A percentile compares a stretch with the other conserved stretches of the same genome.
phyloP scores from a whole-genome alignment of 352 stramenopile species.

The Pythium chondricola region DNA sequence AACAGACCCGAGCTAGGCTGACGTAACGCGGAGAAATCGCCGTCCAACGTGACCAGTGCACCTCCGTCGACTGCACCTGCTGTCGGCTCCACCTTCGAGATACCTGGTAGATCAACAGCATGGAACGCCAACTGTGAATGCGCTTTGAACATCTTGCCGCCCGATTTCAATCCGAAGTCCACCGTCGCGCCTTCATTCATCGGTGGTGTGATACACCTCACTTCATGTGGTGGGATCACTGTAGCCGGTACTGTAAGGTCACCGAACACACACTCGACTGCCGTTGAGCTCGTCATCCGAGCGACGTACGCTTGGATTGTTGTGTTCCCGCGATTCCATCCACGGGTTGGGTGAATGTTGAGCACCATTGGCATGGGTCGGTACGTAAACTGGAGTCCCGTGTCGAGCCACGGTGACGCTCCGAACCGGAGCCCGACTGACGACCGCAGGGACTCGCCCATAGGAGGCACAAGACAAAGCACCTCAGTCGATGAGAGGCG shows the following conservation, averaged over 20 bases:
- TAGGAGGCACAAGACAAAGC: slow-evolving; percentile 11
- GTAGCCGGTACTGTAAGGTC: slow-evolving; percentile 1
- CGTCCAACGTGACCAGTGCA: slow-evolving; percentile 13
- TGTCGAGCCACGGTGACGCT: slow-evolving; percentile 13
- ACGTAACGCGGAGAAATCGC: slow-evolving; percentile 2
- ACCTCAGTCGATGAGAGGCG: slow-evolving; percentile 5
- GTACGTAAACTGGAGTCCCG: slow-evolving; percentile 7
- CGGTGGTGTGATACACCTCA: slow-evolving; percentile 5
- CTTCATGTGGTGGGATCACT: slow-evolving; percentile 3
- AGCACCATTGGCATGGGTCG: slow-evolving; percentile 6
- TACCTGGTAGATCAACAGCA: slow-evolving; percentile 1
- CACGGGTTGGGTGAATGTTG: slow-evolving; percentile 4
- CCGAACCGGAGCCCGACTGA: slow-evolving; percentile 9
- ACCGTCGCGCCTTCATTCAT: background rate
- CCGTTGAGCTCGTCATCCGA: background rate
- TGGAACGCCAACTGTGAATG: slow-evolving; percentile 6
- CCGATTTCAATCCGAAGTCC: slow-evolving; percentile 2
- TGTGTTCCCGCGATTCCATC: slow-evolving; percentile 10
- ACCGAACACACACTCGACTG: slow-evolving; percentile 19
- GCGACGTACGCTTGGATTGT: slow-evolving; percentile 5
- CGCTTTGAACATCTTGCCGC: slow-evolving; percentile 8
- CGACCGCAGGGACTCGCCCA: background rate
- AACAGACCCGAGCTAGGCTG: background rate
- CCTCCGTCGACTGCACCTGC: slow-evolving; percentile 15
- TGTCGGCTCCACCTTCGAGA: slow-evolving; percentile 8